These are phyloP conservation scores for Dioscorea zingiberensis DNA, from an alignment of 106 monocot species.

Conservation along the genomic window DNA sequence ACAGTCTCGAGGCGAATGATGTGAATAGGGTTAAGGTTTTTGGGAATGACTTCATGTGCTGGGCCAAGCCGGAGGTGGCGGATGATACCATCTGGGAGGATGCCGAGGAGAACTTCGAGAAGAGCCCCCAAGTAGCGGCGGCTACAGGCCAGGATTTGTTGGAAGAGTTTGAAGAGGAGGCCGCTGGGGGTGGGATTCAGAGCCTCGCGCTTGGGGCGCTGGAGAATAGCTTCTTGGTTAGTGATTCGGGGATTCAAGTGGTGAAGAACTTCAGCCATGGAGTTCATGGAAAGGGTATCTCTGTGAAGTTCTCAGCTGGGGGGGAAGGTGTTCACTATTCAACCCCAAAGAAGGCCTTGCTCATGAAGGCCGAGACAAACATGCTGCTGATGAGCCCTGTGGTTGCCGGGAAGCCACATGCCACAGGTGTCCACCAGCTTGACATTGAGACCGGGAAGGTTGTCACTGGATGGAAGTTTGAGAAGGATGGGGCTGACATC, in stretches of 20 bases:
- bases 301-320: slow-evolving; percentile 40
- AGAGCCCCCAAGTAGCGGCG: slow-evolving; percentile 1
- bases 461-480: slow-evolving; percentile 83
- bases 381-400: slow-evolving; percentile 86
- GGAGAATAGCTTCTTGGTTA: slow-evolving; percentile 75
- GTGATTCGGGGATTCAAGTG: slow-evolving; percentile 71
- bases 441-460: slow-evolving; percentile 87
- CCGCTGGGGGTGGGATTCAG: slow-evolving; percentile 53
- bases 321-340: slow-evolving; percentile 7
- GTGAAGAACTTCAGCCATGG: slow-evolving; percentile 85
- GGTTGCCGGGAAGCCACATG: slow-evolving; percentile 39
- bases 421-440: slow-evolving; percentile 67
- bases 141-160: slow-evolving; percentile 22
- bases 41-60: slow-evolving; percentile 87
- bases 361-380: slow-evolving; percentile 82
- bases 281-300: slow-evolving; percentile 70
- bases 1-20: slow-evolving; percentile 47
- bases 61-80: slow-evolving; percentile 70
- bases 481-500: slow-evolving; percentile 79
- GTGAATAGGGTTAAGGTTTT: slow-evolving; percentile 57
- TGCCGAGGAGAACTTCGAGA: slow-evolving; percentile 55
- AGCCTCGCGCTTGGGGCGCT: slow-evolving; percentile 75
- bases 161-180: slow-evolving; percentile 74
- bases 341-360: slow-evolving; percentile 71
- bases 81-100: slow-evolving; percentile 93